Percentiles rank a stretch among this genome's conserved stretches.
Evolutionary conservation across 805 yeast genomes (phyloP).

Genomic region (Wickerhamiella galacta): DNA sequence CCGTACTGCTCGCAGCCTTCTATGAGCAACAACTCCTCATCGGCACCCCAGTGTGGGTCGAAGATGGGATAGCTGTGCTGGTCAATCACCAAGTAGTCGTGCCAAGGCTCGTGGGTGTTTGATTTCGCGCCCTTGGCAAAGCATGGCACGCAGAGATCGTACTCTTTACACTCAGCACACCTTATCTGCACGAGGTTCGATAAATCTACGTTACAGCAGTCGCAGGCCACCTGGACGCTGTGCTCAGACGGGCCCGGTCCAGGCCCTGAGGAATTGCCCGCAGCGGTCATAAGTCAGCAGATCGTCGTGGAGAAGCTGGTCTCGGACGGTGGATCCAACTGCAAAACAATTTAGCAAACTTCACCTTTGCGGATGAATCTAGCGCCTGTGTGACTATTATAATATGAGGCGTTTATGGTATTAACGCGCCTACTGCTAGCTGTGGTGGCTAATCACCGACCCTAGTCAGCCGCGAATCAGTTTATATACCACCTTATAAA

Average conservation of each 20-base stretch:
- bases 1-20: conserved; percentile 90
- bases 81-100: conserved; percentile 80
- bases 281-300: background rate
- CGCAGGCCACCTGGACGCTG: conserved; percentile 37
- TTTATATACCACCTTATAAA: too few relatives aligned
- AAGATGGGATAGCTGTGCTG: conserved; percentile 91
- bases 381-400: too few relatives aligned
- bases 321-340: too few relatives aligned
- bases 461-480: too few relatives aligned
- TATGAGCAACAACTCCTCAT: conserved; percentile 74
- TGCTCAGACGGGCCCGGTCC: too few relatives aligned
- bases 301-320: too few relatives aligned
- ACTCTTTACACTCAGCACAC: conserved; percentile 86
- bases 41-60: conserved; percentile 92
- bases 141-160: conserved; percentile 96
- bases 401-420: too few relatives aligned
- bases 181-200: conserved; percentile 78
- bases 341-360: too few relatives aligned
- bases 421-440: too few relatives aligned
- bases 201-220: conserved; percentile 91
- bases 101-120: conserved; percentile 85
- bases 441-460: too few relatives aligned
- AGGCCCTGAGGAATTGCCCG: background rate
- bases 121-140: conserved; percentile 70
- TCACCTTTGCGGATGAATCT: too few relatives aligned